These are phyloP conservation scores for Lactarius deliciosus DNA, from an alignment of 768 basidiomycete genomes.

Conservation along the genomic window DNA sequence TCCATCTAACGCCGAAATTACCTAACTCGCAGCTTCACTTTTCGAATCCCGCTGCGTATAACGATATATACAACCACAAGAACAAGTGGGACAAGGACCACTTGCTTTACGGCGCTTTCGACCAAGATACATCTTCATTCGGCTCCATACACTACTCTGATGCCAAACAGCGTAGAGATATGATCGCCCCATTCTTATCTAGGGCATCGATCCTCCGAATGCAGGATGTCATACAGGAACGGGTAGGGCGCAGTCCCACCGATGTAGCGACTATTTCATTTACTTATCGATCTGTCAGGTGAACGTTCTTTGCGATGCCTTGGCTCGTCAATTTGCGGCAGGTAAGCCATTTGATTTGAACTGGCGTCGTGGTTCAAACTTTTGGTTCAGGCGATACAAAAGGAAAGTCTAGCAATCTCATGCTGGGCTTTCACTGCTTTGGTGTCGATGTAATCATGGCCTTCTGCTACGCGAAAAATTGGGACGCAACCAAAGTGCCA, in stretches of 20 bases:
- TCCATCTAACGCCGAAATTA: too few relatives aligned
- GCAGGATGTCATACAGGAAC: constrained; percentile 8
- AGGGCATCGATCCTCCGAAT: constrained; percentile 6
- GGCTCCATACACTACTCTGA: constrained; percentile 12
- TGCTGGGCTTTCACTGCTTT: constrained; percentile 7
- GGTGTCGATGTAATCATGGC: neutral
- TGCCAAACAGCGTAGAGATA: constrained; percentile 13
- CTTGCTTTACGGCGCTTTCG: constrained; percentile 8
- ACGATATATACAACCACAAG: constrained; percentile 11
- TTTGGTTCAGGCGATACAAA: neutral
- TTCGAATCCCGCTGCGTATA: constrained; percentile 6
- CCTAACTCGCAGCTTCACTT: constrained; percentile 3
- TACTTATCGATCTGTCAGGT: neutral
- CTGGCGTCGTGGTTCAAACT: neutral
- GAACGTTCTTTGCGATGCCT: constrained; percentile 3
- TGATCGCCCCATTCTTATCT: constrained; percentile 7
- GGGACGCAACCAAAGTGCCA: constrained; percentile 1
- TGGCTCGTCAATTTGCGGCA: constrained; percentile 2
- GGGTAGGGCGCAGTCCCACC: neutral
- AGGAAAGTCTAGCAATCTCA: constrained; percentile 13
- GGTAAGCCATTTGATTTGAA: neutral
- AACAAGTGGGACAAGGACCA: constrained; percentile 21
- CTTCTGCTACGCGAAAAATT: constrained; percentile 8
- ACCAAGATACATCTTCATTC: neutral
- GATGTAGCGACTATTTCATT: neutral